Percentiles rank a stretch among this genome's conserved stretches.
phyloP scores from a whole-genome alignment of 116 monocot species.

The Posidonia oceanica region DNA sequence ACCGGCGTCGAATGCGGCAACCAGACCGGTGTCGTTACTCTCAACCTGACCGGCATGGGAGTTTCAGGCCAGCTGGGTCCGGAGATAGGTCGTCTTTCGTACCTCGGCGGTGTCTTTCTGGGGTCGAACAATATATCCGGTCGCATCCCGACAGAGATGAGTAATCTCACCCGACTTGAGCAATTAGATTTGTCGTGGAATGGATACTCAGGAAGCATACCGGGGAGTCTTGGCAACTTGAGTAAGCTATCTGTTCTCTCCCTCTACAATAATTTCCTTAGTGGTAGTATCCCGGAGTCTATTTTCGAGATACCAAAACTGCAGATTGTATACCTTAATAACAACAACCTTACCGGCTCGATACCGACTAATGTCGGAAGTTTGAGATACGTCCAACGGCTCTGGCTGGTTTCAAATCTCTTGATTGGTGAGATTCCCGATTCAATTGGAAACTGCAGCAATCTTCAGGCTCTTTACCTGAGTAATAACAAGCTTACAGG shows the following conservation, averaged over 20 bases:
- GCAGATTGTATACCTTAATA: conserved; percentile 33
- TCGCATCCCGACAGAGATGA: conserved; percentile 37
- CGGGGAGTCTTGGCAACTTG: conserved; percentile 25
- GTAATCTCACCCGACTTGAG: conserved; percentile 44
- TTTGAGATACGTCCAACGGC: conserved; percentile 9
- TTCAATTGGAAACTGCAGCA: conserved; percentile 50
- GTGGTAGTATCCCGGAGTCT: conserved; percentile 32
- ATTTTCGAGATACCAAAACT: conserved; percentile 10
- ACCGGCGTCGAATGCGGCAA: conserved; percentile 37
- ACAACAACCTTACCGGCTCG: conserved; percentile 43
- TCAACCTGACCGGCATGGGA: conserved; percentile 25
- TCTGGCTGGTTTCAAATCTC: conserved; percentile 39
- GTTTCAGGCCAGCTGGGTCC: conserved; percentile 55
- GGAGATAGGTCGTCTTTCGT: conserved; percentile 33
- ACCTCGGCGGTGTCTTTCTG: conserved; percentile 33
- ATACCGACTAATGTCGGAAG: conserved; percentile 35
- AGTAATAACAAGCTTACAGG: conserved; percentile 41
- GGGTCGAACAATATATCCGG: conserved; percentile 34
- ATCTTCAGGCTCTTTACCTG: conserved; percentile 37
- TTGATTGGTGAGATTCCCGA: conserved; percentile 44
- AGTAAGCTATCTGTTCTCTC: conserved; percentile 27
- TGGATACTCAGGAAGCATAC: conserved; percentile 43
- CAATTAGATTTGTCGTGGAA: conserved; percentile 42
- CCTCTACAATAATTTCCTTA: conserved; percentile 36
- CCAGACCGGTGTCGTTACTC: conserved; percentile 16